Conservation (phyloP, 1,139 yeast species). For the Pneumocystis oryctolagi region DNA sequence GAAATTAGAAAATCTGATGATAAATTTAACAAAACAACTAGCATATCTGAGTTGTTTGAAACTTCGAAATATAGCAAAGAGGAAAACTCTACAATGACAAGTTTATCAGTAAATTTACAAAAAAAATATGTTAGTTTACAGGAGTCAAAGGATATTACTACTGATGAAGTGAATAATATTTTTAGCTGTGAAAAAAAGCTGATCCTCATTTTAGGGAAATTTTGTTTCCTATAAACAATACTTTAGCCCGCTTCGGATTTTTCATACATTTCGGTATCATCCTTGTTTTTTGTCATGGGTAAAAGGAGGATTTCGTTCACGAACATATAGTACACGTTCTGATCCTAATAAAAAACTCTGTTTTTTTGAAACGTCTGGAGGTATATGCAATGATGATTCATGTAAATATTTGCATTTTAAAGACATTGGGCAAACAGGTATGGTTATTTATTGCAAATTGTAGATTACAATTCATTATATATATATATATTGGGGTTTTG, state of each 20-base stretch:
- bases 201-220: background rate
- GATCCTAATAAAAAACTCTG: conserved; percentile 10
- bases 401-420: conserved; percentile 8
- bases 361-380: conserved; percentile 12
- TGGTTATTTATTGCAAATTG: background rate
- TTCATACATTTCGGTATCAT: conserved; percentile 8
- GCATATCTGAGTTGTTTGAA: background rate
- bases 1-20: background rate
- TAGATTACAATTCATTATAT: no score
- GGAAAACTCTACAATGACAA: background rate
- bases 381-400: conserved; percentile 11
- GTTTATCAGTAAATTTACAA: no score
- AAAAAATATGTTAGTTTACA: no score
- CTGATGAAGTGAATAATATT: background rate
- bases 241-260: conserved; percentile 6
- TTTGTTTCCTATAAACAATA: background rate
- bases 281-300: conserved; percentile 5
- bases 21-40: background rate
- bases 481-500: background rate
- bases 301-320: conserved; percentile 7
- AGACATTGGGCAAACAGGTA: conserved; percentile 4
- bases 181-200: background rate
- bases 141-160: background rate
- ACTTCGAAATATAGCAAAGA: background rate
- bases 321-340: conserved; percentile 11